Base-by-base conservation (phyloP, 75 land plant species). In the Sequoia sempervirens region DNA sequence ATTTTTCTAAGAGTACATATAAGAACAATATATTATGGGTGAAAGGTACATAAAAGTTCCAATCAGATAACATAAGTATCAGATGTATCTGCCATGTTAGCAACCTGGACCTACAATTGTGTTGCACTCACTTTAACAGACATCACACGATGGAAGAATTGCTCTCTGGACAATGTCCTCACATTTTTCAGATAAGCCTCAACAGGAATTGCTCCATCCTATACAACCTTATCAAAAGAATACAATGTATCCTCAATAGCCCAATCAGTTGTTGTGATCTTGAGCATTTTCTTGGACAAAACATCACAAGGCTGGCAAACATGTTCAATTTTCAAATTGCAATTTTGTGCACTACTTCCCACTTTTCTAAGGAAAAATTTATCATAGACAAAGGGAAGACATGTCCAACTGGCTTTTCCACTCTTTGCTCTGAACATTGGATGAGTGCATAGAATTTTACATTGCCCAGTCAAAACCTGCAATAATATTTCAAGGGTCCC, bases 231-330 rank as follows among this genome's bases (percentile, higher is more conserved):
- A 58, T 89, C 91, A 41, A 91, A 68, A 2, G 82, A 75, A 46
- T 91, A 85, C 26, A 91, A 73, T 3, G 83, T 74, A 68, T 91
- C 92, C 61, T 91, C 92, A 34, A 91, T 87, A n/a, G 92, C 89
- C 12, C 86, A 56, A 81, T 89, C 92, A 34, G 84, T 84, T 72
- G 87, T 82, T 23, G 81, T 82, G 80, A 84, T 80, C 54, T 91
- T 91, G 17, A 91, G 69, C 89, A 89, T 32, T 61, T 85, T 84
- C 75, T 84, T 89, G 23, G 91, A 89, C 70, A 83, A 81, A 34
- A 80, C 84, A 80, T 91, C 92, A 34, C 81, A 83, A 36, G 85
- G 85, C 84, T 95, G 92, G 81, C 90, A 93, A 1, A 84, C 91
- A 26, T 91, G 87, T 26, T 94, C 88, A 26, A 85, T 81, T 79